Conservation (phyloP, 2,329 filamentous ascomycete species). For the Coleophoma cylindrospora region DNA sequence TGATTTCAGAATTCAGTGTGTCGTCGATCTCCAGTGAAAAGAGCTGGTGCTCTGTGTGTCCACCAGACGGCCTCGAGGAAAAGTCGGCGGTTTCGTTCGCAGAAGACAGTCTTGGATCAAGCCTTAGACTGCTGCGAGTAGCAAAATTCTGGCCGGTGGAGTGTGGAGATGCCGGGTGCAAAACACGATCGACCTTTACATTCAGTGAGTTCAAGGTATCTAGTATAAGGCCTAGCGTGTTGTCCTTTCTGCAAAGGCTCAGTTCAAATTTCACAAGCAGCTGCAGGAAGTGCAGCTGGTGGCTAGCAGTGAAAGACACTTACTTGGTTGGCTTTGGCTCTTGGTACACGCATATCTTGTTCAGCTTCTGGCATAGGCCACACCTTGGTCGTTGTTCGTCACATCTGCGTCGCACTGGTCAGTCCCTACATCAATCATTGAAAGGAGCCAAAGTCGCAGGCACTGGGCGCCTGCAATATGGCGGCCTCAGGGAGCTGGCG, state of each 20-base stretch:
- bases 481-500: too few relatives aligned
- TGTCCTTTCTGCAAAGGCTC: not conserved
- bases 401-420: not conserved
- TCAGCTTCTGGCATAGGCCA: not conserved
- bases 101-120: too few relatives aligned
- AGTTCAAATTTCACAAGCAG: not conserved
- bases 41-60: not conserved
- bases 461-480: too few relatives aligned
- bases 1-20: not conserved
- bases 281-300: not conserved
- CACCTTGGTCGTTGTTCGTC: not conserved
- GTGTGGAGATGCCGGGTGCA: not conserved
- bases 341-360: not conserved
- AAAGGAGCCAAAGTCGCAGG: too few relatives aligned
- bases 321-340: conserved; percentile 2
- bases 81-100: not conserved
- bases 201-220: not conserved
- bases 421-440: too few relatives aligned
- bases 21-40: not conserved
- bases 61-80: not conserved
- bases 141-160: not conserved
- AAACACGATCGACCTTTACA: not conserved
- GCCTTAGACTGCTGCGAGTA: not conserved
- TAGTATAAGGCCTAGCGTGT: not conserved
- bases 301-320: not conserved